Percentiles rank a stretch among this genome's conserved stretches.
Conservation (phyloP, 2,329 filamentous ascomycete genomes). For the Penicillium thymicola region DNA sequence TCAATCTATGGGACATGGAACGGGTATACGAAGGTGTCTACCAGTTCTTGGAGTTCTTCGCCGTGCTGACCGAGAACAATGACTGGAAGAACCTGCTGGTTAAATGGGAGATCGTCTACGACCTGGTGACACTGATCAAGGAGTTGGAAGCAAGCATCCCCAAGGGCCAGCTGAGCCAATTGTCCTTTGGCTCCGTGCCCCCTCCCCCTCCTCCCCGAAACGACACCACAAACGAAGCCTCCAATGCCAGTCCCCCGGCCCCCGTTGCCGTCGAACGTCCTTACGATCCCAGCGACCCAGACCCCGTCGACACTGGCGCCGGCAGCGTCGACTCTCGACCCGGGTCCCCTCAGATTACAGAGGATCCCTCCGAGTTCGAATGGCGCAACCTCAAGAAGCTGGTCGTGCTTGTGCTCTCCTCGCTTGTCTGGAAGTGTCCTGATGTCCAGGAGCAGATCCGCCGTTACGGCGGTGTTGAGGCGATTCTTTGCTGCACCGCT, state of each 20-base stretch:
- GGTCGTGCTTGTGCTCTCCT: slow-evolving; percentile 84
- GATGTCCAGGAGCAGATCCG: slow-evolving; percentile 86
- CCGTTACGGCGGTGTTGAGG: slow-evolving; percentile 78
- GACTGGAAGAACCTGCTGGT: slow-evolving; percentile 81
- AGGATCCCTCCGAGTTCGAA: slow-evolving; percentile 64
- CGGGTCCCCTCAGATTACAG: slow-evolving; percentile 50
- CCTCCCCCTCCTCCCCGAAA: slow-evolving; percentile 26
- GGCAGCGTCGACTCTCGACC: slow-evolving; percentile 43
- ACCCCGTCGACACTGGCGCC: slow-evolving; percentile 40
- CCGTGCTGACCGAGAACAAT: slow-evolving; percentile 79
- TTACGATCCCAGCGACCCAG: slow-evolving; percentile 51
- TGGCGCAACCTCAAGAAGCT: slow-evolving; percentile 88
- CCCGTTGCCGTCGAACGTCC: slow-evolving; percentile 61
- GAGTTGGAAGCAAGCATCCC: slow-evolving; percentile 85
- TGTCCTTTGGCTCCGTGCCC: slow-evolving; percentile 29
- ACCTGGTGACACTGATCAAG: slow-evolving; percentile 80
- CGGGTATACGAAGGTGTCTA: slow-evolving; percentile 91
- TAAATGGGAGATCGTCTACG: slow-evolving; percentile 87
- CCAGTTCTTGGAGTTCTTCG: slow-evolving; percentile 91
- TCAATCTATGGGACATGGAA: slow-evolving; percentile 97
- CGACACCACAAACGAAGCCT: slow-evolving; percentile 30
- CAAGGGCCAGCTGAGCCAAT: slow-evolving; percentile 65
- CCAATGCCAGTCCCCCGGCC: slow-evolving; percentile 32
- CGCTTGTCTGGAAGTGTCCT: slow-evolving; percentile 80
- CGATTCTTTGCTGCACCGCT: slow-evolving; percentile 80